These are phyloP conservation scores for Suillus variegatus DNA, from an alignment of 768 basidiomycete genomes.

Conservation along the genomic window DNA sequence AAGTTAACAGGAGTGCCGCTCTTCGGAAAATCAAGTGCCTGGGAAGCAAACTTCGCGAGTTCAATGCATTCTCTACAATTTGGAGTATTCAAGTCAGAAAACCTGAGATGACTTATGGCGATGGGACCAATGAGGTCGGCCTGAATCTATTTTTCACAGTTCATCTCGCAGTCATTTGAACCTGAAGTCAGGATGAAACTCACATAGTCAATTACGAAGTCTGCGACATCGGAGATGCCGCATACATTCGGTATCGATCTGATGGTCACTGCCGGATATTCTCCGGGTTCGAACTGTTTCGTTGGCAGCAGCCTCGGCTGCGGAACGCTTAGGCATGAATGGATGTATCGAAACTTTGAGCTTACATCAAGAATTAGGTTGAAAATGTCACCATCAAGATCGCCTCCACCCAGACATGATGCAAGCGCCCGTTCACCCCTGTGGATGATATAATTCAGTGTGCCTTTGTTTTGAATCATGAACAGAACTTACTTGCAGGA, in stretches of 20 bases:
- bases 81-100: slow-evolving; percentile 53
- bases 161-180: background rate
- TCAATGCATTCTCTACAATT: slow-evolving; percentile 52
- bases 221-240: slow-evolving; percentile 64
- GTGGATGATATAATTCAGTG: background rate
- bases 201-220: slow-evolving; percentile 72
- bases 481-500: slow-evolving; percentile 39
- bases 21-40: slow-evolving; percentile 49
- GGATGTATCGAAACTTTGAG: slow-evolving; percentile 3
- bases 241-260: slow-evolving; percentile 48
- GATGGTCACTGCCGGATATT: slow-evolving; percentile 48
- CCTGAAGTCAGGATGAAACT: slow-evolving; percentile 17
- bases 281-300: slow-evolving; percentile 38
- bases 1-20: slow-evolving; percentile 38
- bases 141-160: background rate
- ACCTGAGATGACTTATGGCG: slow-evolving; percentile 62
- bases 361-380: slow-evolving; percentile 45
- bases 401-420: slow-evolving; percentile 66
- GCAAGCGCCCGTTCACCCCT: slow-evolving; percentile 57
- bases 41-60: slow-evolving; percentile 58
- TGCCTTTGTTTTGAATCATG: background rate
- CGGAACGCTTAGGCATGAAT: background rate
- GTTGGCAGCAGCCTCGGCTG: slow-evolving; percentile 35
- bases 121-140: slow-evolving; percentile 59
- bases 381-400: slow-evolving; percentile 67